A percentile compares a stretch with the other conserved stretches of the same genome.
Conservation (phyloP, 1,284 basidiomycete species). For the Sporisorium sorghi region DNA sequence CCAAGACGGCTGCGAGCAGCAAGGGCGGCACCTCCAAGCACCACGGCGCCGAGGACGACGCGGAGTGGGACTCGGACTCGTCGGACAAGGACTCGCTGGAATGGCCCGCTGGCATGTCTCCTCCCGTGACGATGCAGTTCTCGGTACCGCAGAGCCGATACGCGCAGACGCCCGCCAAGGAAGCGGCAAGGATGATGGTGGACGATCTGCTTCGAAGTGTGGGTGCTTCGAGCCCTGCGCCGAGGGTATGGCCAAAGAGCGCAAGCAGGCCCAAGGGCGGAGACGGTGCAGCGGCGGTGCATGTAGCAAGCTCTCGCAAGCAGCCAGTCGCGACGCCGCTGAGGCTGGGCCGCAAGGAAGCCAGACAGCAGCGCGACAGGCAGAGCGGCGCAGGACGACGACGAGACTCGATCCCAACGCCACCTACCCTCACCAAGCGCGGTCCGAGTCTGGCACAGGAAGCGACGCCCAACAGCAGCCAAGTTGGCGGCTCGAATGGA, state of each 20-base stretch:
- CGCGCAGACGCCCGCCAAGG: constrained; percentile 73
- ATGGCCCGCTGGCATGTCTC: constrained; percentile 79
- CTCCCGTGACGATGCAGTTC: constrained; percentile 85
- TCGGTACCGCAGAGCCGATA: constrained; percentile 78
- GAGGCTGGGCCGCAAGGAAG: constrained; percentile 39
- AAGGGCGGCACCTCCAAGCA: constrained; percentile 71
- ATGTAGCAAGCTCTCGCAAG: constrained; percentile 28
- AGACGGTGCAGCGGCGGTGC: neutral
- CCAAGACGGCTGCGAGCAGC: constrained; percentile 64
- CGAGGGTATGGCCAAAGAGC: constrained; percentile 47
- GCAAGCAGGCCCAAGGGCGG: constrained; percentile 19
- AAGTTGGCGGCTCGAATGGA: constrained; percentile 10
- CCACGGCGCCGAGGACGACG: constrained; percentile 42
- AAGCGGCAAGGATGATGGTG: constrained; percentile 65
- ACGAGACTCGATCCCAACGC: constrained; percentile 64
- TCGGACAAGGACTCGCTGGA: constrained; percentile 71
- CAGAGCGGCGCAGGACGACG: constrained; percentile 29
- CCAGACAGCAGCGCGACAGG: constrained; percentile 34
- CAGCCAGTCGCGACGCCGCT: constrained; percentile 59
- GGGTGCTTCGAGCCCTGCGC: constrained; percentile 41
- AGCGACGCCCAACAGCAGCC: constrained; percentile 29
- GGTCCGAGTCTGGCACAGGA: constrained; percentile 28
- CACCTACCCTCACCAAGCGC: constrained; percentile 62
- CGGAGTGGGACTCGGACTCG: constrained; percentile 54
- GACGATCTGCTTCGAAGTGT: constrained; percentile 67